phyloP scores from a whole-genome alignment of 352 stramenopile genomes.

The Aphanomyces cochlioides region DNA sequence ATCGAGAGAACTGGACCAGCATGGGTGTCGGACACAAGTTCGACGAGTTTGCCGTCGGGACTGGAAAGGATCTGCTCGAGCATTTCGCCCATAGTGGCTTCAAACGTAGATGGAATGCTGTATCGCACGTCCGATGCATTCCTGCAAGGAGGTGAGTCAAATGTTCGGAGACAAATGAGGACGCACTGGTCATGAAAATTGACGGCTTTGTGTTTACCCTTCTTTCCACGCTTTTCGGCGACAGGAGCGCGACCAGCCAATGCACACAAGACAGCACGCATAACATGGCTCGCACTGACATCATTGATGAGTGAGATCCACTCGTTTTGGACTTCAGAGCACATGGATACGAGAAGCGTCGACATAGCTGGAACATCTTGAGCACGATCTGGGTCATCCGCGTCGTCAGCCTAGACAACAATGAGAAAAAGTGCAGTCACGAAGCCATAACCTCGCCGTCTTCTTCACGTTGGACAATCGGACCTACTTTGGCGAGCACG shows the following conservation, averaged over 20 bases:
- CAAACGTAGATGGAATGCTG: constrained; percentile 36
- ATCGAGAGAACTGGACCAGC: constrained; percentile 65
- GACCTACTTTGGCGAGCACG: constrained; percentile 55
- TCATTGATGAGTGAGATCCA: constrained; percentile 86
- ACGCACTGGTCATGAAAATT: constrained; percentile 38
- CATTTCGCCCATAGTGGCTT: constrained; percentile 58
- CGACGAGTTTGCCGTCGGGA: constrained; percentile 45
- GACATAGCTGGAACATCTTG: constrained; percentile 60
- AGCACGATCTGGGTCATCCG: constrained; percentile 55
- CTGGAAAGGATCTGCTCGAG: constrained; percentile 46
- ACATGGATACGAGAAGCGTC: constrained; percentile 67
- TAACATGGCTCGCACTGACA: constrained; percentile 77
- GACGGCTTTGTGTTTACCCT: constrained; percentile 67
- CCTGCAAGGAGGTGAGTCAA: constrained; percentile 37
- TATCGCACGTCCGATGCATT: too few relatives aligned
- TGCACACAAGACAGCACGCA: constrained; percentile 65
- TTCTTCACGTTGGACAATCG: constrained; percentile 46
- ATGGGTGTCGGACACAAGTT: constrained; percentile 71
- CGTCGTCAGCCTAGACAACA: constrained; percentile 28
- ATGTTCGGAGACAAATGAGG: not conserved
- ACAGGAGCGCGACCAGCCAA: constrained; percentile 63
- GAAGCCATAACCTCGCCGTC: constrained; percentile 30
- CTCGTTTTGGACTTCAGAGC: constrained; percentile 67
- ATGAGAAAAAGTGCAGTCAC: not conserved
- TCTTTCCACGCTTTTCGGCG: constrained; percentile 76